phyloP scores from a whole-genome alignment of 768 basidiomycete genomes.

The Suillus luteus region DNA sequence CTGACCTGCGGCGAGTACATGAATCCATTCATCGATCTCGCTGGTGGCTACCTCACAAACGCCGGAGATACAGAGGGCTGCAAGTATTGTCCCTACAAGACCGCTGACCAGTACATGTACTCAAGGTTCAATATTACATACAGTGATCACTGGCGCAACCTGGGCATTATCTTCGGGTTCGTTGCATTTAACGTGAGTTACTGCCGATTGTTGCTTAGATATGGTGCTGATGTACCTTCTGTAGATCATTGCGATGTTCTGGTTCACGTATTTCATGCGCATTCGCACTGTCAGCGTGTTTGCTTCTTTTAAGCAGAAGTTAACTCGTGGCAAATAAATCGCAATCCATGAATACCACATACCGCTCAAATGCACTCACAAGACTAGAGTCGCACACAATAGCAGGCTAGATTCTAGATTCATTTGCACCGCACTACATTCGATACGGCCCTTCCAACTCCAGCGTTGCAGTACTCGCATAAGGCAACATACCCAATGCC shows the following conservation, averaged over 20 bases:
- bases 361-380: not conserved
- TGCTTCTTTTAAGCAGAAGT: slow-evolving; percentile 3
- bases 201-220: not conserved
- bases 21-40: slow-evolving; percentile 37
- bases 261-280: slow-evolving; percentile 30
- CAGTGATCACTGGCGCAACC: slow-evolving; percentile 47
- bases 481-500: not conserved
- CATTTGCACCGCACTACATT: no score
- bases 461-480: not conserved
- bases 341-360: not conserved
- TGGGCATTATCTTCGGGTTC: slow-evolving; percentile 48
- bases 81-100: slow-evolving; percentile 56
- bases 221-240: not conserved
- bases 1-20: slow-evolving; percentile 51
- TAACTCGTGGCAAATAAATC: not conserved
- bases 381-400: not conserved
- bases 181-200: slow-evolving; percentile 45
- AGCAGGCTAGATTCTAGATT: not conserved
- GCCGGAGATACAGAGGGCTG: slow-evolving; percentile 41
- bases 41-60: slow-evolving; percentile 51
- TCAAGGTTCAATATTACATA: slow-evolving; percentile 61
- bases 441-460: not conserved
- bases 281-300: slow-evolving; percentile 23
- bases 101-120: slow-evolving; percentile 53
- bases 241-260: slow-evolving; percentile 24